Evolutionary conservation across 768 basidiomycete genomes (phyloP), one percentile per base, ranked within the genome.

Genomic region (Hirschioporus abietinus): DNA sequence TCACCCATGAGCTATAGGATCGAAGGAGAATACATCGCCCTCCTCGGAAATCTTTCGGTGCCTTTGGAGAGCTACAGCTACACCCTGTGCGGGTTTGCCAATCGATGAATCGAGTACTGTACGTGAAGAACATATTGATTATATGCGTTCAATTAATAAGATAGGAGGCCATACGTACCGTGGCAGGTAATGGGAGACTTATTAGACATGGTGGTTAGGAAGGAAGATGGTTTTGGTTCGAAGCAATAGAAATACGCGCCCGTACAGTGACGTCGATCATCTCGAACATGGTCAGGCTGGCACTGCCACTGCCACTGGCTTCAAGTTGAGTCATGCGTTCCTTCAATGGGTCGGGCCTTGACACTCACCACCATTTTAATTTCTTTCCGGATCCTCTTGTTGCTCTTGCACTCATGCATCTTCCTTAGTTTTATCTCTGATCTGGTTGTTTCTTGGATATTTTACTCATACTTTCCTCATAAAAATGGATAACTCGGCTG

Each of bases 181-280:
- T 97, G 95, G 75, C 95, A 96, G 42, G 95, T 97, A 68, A 97
- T 92, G 1, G 93, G 92, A 5, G 95, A 93, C 72, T 84, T 88
- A 58, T 58, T 66, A 20, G 60, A 35, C 60, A 61, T 61, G 18
- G 26, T 35, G 34, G 15, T 17, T 9, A 18, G 34, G 17, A 35
- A 18, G 23, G 60, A 24, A 61, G 60, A 61, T 26, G 26, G 58
- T 26, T 18, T 15, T 1, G 7, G 23, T 18, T 26, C 18, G 26
- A 61, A 27, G 26, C 23, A 17, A 18, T 60, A 6, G 23, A 23
- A 23, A 12, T 30, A 30, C n/a, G n/a, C n/a, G n/a, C n/a, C n/a
- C n/a, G n/a, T n/a, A n/a, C n/a, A n/a, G n/a, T 36, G 35, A 36
- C 35, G 35, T 36, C 35, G 35, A 36, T 36, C 35, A 36, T 36